Percentiles rank a stretch among this genome's conserved stretches.
Evolutionary conservation across 345 rosid genomes (phyloP).

Genomic region (Stellera chamaejasme): DNA sequence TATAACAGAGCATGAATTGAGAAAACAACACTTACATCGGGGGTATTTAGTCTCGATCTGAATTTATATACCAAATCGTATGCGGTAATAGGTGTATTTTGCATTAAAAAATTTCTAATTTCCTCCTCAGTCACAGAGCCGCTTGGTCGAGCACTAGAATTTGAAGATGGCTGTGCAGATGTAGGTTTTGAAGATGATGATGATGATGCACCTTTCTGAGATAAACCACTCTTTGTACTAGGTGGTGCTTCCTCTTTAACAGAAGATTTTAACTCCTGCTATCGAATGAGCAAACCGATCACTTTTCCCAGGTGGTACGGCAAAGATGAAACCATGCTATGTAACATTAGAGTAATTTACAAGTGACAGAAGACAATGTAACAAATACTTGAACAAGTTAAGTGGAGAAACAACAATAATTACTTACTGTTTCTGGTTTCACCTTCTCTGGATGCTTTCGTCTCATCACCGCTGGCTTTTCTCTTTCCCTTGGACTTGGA

Average conservation of each 20-base stretch:
- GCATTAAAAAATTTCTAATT: slow-evolving; percentile 73
- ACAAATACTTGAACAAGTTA: too few relatives aligned
- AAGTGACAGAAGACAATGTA: too few relatives aligned
- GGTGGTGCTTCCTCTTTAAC: slow-evolving; percentile 38
- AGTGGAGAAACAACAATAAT: not conserved
- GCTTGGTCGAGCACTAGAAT: slow-evolving; percentile 26
- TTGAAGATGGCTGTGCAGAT: slow-evolving; percentile 32
- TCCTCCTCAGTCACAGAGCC: slow-evolving; percentile 92
- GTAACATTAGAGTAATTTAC: too few relatives aligned
- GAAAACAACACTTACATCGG: slow-evolving; percentile 38
- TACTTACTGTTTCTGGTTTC: slow-evolving; percentile 68
- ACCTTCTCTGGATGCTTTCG: slow-evolving; percentile 65
- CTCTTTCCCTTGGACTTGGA: slow-evolving; percentile 88
- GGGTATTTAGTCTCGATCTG: slow-evolving; percentile 54
- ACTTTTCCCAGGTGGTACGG: too few relatives aligned
- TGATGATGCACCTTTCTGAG: slow-evolving; percentile 37
- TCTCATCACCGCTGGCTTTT: slow-evolving; percentile 59
- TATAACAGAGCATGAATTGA: too few relatives aligned
- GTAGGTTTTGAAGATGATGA: slow-evolving; percentile 40
- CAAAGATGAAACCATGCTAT: too few relatives aligned
- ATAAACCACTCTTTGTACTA: slow-evolving; percentile 31
- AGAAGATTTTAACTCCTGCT: slow-evolving; percentile 45
- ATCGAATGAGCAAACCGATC: not conserved
- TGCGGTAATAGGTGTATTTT: slow-evolving; percentile 70
- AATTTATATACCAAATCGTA: slow-evolving; percentile 85